These are phyloP conservation scores for Dothidotthia symphoricarpi DNA, from an alignment of 2,329 filamentous ascomycete species.

Conservation along the genomic window DNA sequence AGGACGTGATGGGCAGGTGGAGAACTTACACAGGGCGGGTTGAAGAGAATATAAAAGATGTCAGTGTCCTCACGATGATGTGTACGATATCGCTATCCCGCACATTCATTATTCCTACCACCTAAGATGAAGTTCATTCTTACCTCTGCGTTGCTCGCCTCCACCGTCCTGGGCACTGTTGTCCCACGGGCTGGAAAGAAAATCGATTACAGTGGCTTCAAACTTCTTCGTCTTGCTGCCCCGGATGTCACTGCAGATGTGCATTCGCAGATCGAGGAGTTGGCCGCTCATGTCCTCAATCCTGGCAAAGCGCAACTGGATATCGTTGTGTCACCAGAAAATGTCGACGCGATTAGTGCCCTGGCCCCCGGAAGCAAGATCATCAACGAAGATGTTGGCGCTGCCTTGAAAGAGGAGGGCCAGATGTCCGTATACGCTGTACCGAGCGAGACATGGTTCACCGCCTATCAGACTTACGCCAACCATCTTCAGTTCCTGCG, in stretches of 20 bases:
- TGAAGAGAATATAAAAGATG: slow-evolving; percentile 15
- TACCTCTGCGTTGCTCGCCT: slow-evolving; percentile 26
- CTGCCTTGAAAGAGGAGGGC: slow-evolving; percentile 32
- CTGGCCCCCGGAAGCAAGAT: slow-evolving; percentile 28
- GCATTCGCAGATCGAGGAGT: slow-evolving; percentile 30
- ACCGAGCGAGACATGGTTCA: slow-evolving; percentile 38
- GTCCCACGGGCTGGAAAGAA: slow-evolving; percentile 30
- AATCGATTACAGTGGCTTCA: slow-evolving; percentile 40
- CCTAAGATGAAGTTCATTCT: slow-evolving; percentile 32
- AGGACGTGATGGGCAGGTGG: slow-evolving; percentile 25
- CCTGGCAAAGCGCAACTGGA: slow-evolving; percentile 33
- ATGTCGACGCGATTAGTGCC: slow-evolving; percentile 31
- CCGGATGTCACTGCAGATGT: slow-evolving; percentile 20
- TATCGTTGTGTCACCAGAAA: slow-evolving; percentile 38
- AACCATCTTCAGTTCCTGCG: slow-evolving; percentile 36
- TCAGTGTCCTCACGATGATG: not conserved
- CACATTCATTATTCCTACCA: slow-evolving; percentile 3
- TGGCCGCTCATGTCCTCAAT: slow-evolving; percentile 36
- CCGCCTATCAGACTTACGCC: slow-evolving; percentile 38
- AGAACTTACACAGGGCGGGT: not conserved
- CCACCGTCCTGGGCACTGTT: slow-evolving; percentile 22
- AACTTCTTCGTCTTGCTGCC: slow-evolving; percentile 31
- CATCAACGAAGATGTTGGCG: slow-evolving; percentile 38
- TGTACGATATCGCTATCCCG: slow-evolving; percentile 2
- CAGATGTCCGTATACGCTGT: slow-evolving; percentile 30